A percentile compares a stretch with the other conserved stretches of the same genome.
Evolutionary conservation across 352 stramenopile species (phyloP).

Genomic region (Pythium phragmiticola): DNA sequence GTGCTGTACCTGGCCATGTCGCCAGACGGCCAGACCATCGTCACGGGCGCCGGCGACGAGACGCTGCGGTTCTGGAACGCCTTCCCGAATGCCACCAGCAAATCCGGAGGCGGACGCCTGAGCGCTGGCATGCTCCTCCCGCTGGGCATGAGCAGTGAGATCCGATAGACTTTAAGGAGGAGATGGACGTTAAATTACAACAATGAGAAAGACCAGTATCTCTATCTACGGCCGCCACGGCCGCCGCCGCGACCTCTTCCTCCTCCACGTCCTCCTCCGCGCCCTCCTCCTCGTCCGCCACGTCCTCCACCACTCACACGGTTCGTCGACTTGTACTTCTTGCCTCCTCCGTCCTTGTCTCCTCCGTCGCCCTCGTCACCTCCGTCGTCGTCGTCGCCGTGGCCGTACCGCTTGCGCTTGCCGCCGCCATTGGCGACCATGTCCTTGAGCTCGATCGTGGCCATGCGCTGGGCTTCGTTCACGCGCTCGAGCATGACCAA

Average conservation of each 20-base stretch:
- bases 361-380: constrained; percentile 26
- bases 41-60: constrained; percentile 97
- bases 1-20: constrained; percentile 97
- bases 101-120: constrained; percentile 40
- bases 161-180: constrained; percentile 39
- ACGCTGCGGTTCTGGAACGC: constrained; percentile 98
- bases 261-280: constrained; percentile 28
- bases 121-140: constrained; percentile 59
- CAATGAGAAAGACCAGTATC: not conserved
- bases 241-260: constrained; percentile 27
- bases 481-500: constrained; percentile 97
- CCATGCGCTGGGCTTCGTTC: constrained; percentile 96
- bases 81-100: constrained; percentile 87
- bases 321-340: constrained; percentile 80
- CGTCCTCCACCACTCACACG: constrained; percentile 37
- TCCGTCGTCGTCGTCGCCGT: constrained; percentile 52
- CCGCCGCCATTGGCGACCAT: constrained; percentile 49
- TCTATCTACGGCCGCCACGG: constrained; percentile 18
- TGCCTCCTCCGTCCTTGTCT: constrained; percentile 37
- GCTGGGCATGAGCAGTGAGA: constrained; percentile 52
- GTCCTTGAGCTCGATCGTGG: constrained; percentile 89
- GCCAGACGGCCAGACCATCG: constrained; percentile 96
- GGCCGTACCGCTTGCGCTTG: constrained; percentile 62
- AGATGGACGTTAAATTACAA: constrained; percentile 20
- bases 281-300: constrained; percentile 9